Percentiles rank a stretch among this genome's conserved stretches.
phyloP scores from a whole-genome alignment of 441 rosid species.

The Populus hybrid region DNA sequence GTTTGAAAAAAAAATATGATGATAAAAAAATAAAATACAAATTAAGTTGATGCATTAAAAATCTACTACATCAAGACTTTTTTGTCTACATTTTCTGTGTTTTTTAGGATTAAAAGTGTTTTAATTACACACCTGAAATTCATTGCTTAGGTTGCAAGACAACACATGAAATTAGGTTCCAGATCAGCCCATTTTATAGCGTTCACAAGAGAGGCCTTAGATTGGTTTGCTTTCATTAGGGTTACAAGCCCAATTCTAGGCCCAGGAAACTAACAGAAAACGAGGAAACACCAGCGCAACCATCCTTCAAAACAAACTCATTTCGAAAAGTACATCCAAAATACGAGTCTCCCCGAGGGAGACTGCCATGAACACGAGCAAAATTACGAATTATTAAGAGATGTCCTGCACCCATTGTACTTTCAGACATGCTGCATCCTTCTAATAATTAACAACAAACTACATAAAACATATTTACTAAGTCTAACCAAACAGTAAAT shows the following conservation, averaged over 20 bases:
- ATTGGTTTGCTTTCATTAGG: background rate
- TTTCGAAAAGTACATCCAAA: too few species aligned
- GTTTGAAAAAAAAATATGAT: too few species aligned
- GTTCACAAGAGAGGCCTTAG: too few species aligned
- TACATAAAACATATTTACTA: background rate
- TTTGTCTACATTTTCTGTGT: too few species aligned
- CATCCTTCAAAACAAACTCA: background rate
- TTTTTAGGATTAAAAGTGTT: too few species aligned
- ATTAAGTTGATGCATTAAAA: too few species aligned
- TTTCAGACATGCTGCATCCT: background rate
- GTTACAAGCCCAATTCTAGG: background rate
- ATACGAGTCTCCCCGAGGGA: too few species aligned
- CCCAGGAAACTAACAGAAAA: background rate
- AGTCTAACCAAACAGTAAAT: background rate
- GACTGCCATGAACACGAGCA: background rate
- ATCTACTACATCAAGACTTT: too few species aligned
- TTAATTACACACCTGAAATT: too few species aligned
- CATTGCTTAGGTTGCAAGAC: too few species aligned
- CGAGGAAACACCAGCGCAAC: background rate
- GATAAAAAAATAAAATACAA: too few species aligned
- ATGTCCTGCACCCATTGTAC: background rate
- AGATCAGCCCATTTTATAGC: background rate
- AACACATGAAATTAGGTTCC: too few species aligned
- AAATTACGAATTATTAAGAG: background rate
- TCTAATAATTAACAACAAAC: background rate